A percentile compares a stretch with the other conserved stretches of the same genome.
Conservation (phyloP, 441 rosid species). For the Erysimum cheiri region DNA sequence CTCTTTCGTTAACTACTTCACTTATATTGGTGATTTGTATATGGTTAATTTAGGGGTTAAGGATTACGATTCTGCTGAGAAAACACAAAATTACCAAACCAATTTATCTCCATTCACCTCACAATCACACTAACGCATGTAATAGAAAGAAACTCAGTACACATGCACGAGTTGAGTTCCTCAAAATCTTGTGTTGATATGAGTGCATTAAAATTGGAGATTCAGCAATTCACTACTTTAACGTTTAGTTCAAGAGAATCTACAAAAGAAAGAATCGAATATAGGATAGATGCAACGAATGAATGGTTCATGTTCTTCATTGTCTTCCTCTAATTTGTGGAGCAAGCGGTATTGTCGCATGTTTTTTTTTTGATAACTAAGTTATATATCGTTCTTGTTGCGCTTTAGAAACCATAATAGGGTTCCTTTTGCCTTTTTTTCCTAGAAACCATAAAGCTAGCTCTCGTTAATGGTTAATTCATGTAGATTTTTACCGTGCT, state of each 20-base stretch:
- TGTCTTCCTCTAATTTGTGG: constrained; percentile 10
- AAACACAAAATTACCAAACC: background rate
- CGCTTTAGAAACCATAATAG: background rate
- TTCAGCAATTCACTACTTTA: background rate
- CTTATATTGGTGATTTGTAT: background rate
- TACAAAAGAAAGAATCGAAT: background rate
- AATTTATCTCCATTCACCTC: background rate
- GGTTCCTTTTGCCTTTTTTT: background rate
- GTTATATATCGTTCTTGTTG: background rate
- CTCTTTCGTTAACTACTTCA: background rate
- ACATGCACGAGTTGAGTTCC: background rate
- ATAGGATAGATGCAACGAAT: background rate
- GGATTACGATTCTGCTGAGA: background rate
- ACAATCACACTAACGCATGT: background rate
- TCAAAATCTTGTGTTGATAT: background rate
- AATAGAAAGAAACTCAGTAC: background rate
- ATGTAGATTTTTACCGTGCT: background rate
- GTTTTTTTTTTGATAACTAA: no score
- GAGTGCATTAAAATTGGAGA: background rate
- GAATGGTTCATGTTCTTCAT: background rate
- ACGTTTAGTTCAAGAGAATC: background rate
- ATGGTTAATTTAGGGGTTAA: background rate
- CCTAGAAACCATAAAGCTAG: background rate
- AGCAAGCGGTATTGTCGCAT: background rate
- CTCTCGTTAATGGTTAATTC: background rate